These are phyloP conservation scores for Hibiscus tridactylites DNA, from an alignment of 345 rosid species.

Conservation along the genomic window DNA sequence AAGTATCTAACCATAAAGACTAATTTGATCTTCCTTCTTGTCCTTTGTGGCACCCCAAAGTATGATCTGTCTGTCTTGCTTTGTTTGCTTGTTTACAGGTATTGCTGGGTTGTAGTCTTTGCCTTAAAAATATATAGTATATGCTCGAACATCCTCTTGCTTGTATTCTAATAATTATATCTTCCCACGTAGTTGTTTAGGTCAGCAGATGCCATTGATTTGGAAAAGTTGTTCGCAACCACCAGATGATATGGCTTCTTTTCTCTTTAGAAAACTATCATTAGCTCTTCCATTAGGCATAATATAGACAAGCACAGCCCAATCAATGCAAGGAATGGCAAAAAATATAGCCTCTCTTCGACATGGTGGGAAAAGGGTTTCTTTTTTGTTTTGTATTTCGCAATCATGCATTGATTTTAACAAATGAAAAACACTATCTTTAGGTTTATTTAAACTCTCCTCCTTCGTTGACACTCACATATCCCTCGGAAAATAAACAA, in stretches of 20 bases:
- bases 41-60: no score
- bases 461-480: neutral
- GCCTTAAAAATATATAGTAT: no score
- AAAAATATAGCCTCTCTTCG: neutral
- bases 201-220: slow-evolving; percentile 28
- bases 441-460: neutral
- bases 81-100: neutral
- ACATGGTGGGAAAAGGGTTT: slow-evolving; percentile 16
- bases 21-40: neutral
- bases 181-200: slow-evolving; percentile 1
- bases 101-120: no score
- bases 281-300: slow-evolving; percentile 7
- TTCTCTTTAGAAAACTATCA: neutral
- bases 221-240: neutral
- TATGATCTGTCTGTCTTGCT: neutral
- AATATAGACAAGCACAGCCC: neutral
- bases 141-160: no score
- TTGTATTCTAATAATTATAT: neutral
- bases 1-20: no score
- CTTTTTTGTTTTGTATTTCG: neutral
- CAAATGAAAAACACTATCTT: slow-evolving; percentile 1
- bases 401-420: slow-evolving; percentile 7
- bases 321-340: neutral
- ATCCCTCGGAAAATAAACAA: neutral
- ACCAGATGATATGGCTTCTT: neutral